These are phyloP conservation scores for Naumovozyma castellii DNA, from an alignment of 805 yeast species.

Conservation along the genomic window DNA sequence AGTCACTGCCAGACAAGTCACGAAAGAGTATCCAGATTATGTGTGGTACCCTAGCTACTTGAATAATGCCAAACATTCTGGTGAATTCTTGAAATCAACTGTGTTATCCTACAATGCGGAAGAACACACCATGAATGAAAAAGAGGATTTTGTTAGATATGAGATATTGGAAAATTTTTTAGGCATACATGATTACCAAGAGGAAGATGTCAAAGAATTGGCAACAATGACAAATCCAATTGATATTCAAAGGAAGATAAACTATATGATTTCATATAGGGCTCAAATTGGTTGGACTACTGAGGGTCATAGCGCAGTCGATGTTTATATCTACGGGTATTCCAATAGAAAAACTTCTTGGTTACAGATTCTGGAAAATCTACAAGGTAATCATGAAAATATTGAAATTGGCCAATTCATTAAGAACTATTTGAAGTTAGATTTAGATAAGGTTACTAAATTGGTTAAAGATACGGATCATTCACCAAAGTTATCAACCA, in stretches of 20 bases:
- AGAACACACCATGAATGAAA: slow-evolving; percentile 23
- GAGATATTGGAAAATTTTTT: slow-evolving; percentile 54
- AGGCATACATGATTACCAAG: slow-evolving; percentile 51
- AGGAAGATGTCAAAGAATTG: slow-evolving; percentile 41
- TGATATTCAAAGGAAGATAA: slow-evolving; percentile 39
- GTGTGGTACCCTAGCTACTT: slow-evolving; percentile 79
- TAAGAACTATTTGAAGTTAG: slow-evolving; percentile 41
- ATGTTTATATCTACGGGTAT: slow-evolving; percentile 82
- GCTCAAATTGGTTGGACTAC: slow-evolving; percentile 95
- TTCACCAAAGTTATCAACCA: slow-evolving; percentile 25
- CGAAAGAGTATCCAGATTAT: slow-evolving; percentile 68
- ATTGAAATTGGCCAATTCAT: slow-evolving; percentile 73
- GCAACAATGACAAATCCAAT: slow-evolving; percentile 25
- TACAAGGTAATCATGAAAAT: slow-evolving; percentile 80
- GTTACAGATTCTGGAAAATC: slow-evolving; percentile 33
- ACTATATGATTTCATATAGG: slow-evolving; percentile 65
- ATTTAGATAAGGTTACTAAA: slow-evolving; percentile 41
- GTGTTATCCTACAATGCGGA: slow-evolving; percentile 28
- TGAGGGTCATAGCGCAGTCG: slow-evolving; percentile 93
- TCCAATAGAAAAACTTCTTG: slow-evolving; percentile 45
- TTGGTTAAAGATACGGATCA: slow-evolving; percentile 43
- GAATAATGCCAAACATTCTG: slow-evolving; percentile 60
- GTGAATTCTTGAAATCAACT: slow-evolving; percentile 53
- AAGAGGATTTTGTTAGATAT: slow-evolving; percentile 36
- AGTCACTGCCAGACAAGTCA: slow-evolving; percentile 72